Evolutionary conservation across 495 filamentous ascomycete species (phyloP).

Genomic region (Aspergillus indologenus): DNA sequence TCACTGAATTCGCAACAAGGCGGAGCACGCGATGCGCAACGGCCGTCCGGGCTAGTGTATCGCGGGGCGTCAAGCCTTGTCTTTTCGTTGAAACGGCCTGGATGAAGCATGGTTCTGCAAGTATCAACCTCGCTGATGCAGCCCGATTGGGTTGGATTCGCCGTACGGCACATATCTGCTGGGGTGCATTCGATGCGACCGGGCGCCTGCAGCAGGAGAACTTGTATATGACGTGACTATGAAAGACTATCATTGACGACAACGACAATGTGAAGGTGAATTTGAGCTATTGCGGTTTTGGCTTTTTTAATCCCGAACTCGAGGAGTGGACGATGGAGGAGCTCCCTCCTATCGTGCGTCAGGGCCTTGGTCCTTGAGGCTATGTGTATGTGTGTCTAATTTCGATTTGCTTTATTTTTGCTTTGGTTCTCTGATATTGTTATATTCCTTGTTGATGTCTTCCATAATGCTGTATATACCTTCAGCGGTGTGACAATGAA

Average conservation of each 20-base stretch:
- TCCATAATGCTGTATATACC: conserved; percentile 47
- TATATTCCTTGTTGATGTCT: conserved; percentile 38
- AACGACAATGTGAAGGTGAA: conserved; percentile 5
- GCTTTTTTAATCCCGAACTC: not conserved
- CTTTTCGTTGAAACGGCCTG: not conserved
- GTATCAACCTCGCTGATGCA: conserved; percentile 2
- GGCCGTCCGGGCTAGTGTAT: conserved; percentile 23
- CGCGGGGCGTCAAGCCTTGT: conserved; percentile 9
- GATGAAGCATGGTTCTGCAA: conserved; percentile 3
- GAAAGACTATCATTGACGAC: conserved; percentile 19
- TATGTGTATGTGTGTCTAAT: conserved; percentile 19
- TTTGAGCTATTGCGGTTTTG: conserved; percentile 12
- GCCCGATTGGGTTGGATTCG: not conserved
- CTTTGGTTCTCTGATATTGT: conserved; percentile 17
- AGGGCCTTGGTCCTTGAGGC: conserved; percentile 1
- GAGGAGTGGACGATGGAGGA: not conserved
- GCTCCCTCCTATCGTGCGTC: not conserved
- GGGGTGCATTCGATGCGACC: conserved; percentile 1
- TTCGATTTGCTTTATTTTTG: conserved; percentile 17
- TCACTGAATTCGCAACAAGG: conserved; percentile 56
- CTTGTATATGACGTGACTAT: conserved; percentile 21
- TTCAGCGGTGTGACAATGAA: conserved; percentile 41
- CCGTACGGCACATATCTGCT: not conserved
- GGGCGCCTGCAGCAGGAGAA: conserved; percentile 10
- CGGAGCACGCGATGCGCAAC: conserved; percentile 43